Percentiles rank a stretch among this genome's conserved stretches.
Conservation (phyloP, 192 early-diverging fungal genomes). For the Backusella australiensis region DNA sequence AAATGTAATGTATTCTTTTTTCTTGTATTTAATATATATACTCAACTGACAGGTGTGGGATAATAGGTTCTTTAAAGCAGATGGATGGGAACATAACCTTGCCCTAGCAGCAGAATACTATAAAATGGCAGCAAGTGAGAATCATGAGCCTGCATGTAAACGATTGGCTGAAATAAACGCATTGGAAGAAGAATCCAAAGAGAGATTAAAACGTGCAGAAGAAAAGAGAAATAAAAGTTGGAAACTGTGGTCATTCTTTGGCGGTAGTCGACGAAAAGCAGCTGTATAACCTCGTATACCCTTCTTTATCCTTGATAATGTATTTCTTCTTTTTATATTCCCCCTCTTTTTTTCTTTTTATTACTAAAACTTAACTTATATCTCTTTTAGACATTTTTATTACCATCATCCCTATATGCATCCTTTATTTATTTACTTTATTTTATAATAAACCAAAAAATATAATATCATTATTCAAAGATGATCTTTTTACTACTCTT, state of each 20-base stretch:
- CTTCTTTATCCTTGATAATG: neutral
- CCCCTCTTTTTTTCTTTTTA: neutral
- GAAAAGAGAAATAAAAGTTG: neutral
- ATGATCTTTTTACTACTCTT: neutral
- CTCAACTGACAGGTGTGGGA: neutral
- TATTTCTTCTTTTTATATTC: neutral
- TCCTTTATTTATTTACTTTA: neutral
- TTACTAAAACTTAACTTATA: neutral
- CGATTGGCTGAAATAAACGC: slow-evolving; percentile 10
- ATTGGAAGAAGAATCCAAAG: slow-evolving; percentile 2
- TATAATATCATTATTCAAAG: neutral
- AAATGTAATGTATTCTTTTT: slow-evolving; percentile 24
- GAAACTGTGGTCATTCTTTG: slow-evolving; percentile 12
- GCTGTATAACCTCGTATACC: neutral
- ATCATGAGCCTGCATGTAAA: slow-evolving; percentile 13
- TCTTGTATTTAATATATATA: neutral
- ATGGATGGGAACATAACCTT: slow-evolving; percentile 21
- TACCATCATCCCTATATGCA: neutral
- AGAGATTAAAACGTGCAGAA: neutral
- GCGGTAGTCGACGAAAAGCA: slow-evolving; percentile 4
- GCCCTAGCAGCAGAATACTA: slow-evolving; percentile 16
- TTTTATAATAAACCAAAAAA: neutral
- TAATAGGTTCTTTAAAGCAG: slow-evolving; percentile 17
- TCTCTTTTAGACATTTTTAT: slow-evolving; percentile 4
- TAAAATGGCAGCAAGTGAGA: slow-evolving; percentile 19